Evolutionary conservation across 768 basidiomycete species (phyloP).

Genomic region (Rhodosporidiobolus sp.): DNA sequence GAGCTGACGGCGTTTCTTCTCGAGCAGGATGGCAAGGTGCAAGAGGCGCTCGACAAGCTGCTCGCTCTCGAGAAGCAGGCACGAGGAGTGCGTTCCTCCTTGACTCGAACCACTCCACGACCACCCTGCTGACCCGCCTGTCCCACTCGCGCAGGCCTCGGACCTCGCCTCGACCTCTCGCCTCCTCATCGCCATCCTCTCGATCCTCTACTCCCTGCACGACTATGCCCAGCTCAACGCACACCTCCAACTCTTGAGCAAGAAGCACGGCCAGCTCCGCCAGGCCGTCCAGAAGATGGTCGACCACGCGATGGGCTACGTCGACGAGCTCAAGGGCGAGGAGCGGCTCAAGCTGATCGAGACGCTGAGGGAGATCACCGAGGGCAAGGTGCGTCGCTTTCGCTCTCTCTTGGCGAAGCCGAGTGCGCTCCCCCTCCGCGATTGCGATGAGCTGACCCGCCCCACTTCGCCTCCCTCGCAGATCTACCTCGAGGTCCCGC

Average conservation of each 20-base stretch:
- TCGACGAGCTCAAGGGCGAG: constrained; percentile 71
- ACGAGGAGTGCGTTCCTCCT: constrained; percentile 66
- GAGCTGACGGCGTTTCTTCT: background rate
- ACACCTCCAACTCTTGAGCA: constrained; percentile 67
- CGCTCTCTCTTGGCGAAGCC: too few species aligned
- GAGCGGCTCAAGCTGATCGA: constrained; percentile 84
- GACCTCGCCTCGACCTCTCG: constrained; percentile 88
- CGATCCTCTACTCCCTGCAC: constrained; percentile 68
- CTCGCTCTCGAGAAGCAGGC: constrained; percentile 89
- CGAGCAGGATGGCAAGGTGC: constrained; percentile 63
- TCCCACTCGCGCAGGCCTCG: constrained; percentile 62
- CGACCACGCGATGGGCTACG: constrained; percentile 75
- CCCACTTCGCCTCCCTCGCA: constrained; percentile 46
- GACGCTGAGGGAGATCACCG: constrained; percentile 84
- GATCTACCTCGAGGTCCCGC: constrained; percentile 95
- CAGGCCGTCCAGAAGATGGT: constrained; percentile 86
- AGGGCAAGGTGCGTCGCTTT: constrained; percentile 74
- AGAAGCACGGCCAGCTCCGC: constrained; percentile 97
- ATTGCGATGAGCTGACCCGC: background rate
- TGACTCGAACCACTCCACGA: background rate
- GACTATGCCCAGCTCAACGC: constrained; percentile 54
- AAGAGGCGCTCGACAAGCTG: constrained; percentile 85
- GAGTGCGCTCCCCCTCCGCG: too few species aligned
- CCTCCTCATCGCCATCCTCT: constrained; percentile 69
- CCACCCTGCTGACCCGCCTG: background rate